Evolutionary conservation across 345 rosid genomes (phyloP), one percentile per base, ranked within the genome.

Genomic region (Syzygium jambos): DNA sequence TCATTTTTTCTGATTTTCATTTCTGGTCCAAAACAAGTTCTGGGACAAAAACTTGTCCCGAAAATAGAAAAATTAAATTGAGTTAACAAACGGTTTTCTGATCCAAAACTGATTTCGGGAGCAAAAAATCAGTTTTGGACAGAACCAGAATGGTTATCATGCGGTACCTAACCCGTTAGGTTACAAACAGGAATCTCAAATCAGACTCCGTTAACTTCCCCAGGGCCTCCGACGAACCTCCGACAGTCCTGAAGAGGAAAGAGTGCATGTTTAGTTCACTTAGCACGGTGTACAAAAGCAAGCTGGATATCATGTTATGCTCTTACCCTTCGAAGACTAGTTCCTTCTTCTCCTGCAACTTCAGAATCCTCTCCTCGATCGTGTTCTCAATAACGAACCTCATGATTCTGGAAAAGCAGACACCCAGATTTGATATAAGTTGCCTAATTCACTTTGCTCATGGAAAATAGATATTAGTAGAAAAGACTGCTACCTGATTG

Each of bases 291-390:
- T 41, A 53, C 30, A 84, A 65, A 85, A n/a, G 46, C 46, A 57
- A 43, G 59, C 56, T 78, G 53, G 53, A 27, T 53, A 78, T 84
- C 13, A 7, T 30, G 41, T 63, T 51, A 83, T 30, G 27, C 38
- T 30, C 93, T 87, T 84, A 95, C 99, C 99, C 99, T 93, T 98
- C 99, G 91, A 98, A 98, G 85, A 98, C 98, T 27, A 98, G 91
- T 88, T 98, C 96, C 93, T 96, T 98, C 94, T 98, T 98, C 83
- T 95, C 93, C 87, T 98, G 99, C 90, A 98, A 96, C 91, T 91
- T 93, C 90, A 98, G 87, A 89, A 98, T 95, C 95, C 97, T 94
- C 92, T 96, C 99, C 93, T 98, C 99, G 2, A 98, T 90, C 25
- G 99, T 94, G 90, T 96, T 96, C 93, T 98, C 99, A 29, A 98